Conservation (phyloP, 2,329 filamentous ascomycete genomes). For the Trichoderma gracile region DNA sequence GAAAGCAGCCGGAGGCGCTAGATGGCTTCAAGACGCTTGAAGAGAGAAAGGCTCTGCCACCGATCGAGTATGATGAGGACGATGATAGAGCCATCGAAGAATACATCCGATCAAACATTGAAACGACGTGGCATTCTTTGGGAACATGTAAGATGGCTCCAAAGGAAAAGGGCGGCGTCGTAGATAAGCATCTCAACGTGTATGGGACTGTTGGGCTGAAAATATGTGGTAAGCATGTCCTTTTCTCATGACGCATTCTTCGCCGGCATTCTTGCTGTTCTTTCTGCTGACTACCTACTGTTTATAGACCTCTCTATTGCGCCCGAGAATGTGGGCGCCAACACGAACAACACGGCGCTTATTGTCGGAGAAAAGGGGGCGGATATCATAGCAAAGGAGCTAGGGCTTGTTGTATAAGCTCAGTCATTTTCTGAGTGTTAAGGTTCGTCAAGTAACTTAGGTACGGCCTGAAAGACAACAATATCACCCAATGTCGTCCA, state of each 20-base stretch:
- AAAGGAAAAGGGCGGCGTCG: constrained; percentile 42
- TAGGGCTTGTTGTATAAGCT: constrained; percentile 25
- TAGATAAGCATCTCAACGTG: constrained; percentile 45
- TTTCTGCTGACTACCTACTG: background rate
- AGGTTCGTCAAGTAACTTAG: no score
- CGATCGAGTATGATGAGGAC: constrained; percentile 49
- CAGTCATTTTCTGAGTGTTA: no score
- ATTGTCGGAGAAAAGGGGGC: constrained; percentile 47
- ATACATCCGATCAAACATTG: constrained; percentile 41
- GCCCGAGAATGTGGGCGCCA: constrained; percentile 45
- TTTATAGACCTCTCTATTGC: constrained; percentile 41
- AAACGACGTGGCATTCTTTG: constrained; percentile 47
- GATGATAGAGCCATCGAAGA: constrained; percentile 52
- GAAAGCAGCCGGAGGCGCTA: constrained; percentile 30
- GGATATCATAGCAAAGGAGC: constrained; percentile 36
- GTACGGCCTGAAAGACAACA: no score
- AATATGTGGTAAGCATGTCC: constrained; percentile 38
- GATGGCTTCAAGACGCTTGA: constrained; percentile 30
- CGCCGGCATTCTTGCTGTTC: background rate
- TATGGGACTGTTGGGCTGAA: constrained; percentile 44
- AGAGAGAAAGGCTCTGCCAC: constrained; percentile 32
- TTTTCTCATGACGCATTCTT: background rate
- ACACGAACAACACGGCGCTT: constrained; percentile 48
- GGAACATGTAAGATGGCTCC: constrained; percentile 48
- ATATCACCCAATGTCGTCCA: no score